Conservation (phyloP, 2,329 filamentous ascomycete genomes). For the Atkinsonella hypoxylon region DNA sequence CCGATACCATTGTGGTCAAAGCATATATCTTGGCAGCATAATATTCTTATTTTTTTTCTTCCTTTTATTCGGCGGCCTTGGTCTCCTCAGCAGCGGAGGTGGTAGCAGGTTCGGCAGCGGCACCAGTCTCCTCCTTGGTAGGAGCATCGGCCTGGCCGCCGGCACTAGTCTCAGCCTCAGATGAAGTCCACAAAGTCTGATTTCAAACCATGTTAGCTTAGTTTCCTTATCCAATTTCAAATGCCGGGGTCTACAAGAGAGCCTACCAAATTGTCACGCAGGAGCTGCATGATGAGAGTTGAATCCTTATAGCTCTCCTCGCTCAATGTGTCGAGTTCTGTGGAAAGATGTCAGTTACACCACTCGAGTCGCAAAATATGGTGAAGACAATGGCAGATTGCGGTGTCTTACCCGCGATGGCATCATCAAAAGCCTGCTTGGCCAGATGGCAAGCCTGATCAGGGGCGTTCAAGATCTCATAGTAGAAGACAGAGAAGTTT, state of each 20-base stretch:
- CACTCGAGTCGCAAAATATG: not conserved
- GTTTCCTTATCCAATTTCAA: not conserved
- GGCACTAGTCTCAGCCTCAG: conserved; percentile 73
- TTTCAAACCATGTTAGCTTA: not conserved
- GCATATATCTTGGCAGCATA: conserved; percentile 16
- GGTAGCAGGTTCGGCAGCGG: conserved; percentile 45
- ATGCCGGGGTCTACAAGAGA: conserved; percentile 17
- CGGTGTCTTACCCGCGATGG: conserved; percentile 58
- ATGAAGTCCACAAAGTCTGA: conserved; percentile 98
- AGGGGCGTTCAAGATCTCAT: conserved; percentile 97
- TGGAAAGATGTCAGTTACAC: not conserved
- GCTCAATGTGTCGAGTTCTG: conserved; percentile 90
- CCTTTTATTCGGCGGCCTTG: conserved; percentile 52
- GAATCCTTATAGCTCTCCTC: conserved; percentile 99
- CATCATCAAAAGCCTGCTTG: conserved; percentile 98
- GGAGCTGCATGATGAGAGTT: conserved; percentile 96
- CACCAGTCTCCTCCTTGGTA: conserved; percentile 32
- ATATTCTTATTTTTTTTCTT: conserved; percentile 10
- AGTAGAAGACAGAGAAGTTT: conserved; percentile 99
- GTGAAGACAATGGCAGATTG: not conserved
- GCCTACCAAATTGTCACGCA: conserved; percentile 87
- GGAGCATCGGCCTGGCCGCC: conserved; percentile 37
- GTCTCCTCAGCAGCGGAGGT: conserved; percentile 50
- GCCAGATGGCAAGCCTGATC: conserved; percentile 97
- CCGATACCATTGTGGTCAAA: conserved; percentile 27